Percentiles rank a stretch among this genome's conserved stretches.
Evolutionary conservation across 495 filamentous ascomycete species (phyloP).

Genomic region (Pyrenula massariospora): DNA sequence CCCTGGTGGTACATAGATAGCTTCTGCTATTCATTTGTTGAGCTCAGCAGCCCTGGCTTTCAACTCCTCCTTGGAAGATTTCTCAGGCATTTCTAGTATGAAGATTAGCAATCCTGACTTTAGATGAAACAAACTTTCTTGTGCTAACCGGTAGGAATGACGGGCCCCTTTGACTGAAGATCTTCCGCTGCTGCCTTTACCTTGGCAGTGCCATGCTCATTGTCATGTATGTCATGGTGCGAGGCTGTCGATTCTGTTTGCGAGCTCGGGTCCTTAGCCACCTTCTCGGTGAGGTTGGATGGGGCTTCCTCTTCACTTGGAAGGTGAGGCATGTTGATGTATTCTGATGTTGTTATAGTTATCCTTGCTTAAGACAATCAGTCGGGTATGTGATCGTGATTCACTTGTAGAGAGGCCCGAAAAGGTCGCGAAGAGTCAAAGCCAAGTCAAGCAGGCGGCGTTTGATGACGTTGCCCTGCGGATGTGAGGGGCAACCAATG

Average conservation of each 20-base stretch:
- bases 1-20: no score
- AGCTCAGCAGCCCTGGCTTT: constrained; percentile 49
- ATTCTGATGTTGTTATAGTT: no score
- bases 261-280: constrained; percentile 10
- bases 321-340: constrained; percentile 23
- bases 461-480: background rate
- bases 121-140: background rate
- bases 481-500: background rate
- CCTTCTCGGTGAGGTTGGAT: constrained; percentile 13
- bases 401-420: no score
- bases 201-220: constrained; percentile 4
- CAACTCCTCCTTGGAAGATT: constrained; percentile 55
- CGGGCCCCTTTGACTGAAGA: constrained; percentile 30
- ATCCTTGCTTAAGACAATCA: no score
- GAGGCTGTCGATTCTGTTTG: constrained; percentile 4
- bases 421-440: no score
- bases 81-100: constrained; percentile 36
- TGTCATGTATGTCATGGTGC: constrained; percentile 13
- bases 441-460: background rate
- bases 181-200: constrained; percentile 23
- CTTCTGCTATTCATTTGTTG: no score
- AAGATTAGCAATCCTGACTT: constrained; percentile 1
- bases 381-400: no score
- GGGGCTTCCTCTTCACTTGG: constrained; percentile 26
- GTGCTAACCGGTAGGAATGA: constrained; percentile 29